Conservation (phyloP, 495 filamentous ascomycete species). For the Astrocystis sublimbata region DNA sequence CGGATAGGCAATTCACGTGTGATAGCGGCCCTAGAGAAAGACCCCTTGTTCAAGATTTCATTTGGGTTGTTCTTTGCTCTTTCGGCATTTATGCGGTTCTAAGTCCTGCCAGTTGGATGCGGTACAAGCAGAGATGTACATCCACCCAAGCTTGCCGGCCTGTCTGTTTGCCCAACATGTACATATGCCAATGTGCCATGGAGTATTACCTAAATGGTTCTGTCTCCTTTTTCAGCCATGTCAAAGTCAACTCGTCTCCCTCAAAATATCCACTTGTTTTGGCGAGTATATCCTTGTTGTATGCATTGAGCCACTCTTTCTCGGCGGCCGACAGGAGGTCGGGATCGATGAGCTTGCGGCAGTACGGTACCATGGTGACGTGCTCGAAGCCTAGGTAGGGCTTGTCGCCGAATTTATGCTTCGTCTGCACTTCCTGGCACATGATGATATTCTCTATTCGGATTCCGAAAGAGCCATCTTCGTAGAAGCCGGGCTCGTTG, state of each 20-base stretch:
- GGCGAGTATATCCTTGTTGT: constrained; percentile 76
- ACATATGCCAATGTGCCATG: too few species aligned
- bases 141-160: not conserved
- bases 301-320: constrained; percentile 83
- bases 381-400: constrained; percentile 95
- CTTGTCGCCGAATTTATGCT: constrained; percentile 87
- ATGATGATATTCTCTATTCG: constrained; percentile 95
- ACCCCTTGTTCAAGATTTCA: constrained; percentile 75
- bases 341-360: constrained; percentile 82
- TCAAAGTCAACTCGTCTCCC: constrained; percentile 63
- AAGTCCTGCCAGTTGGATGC: constrained; percentile 19
- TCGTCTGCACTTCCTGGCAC: constrained; percentile 82
- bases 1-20: constrained; percentile 55
- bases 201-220: constrained; percentile 43
- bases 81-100: constrained; percentile 70
- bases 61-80: constrained; percentile 77
- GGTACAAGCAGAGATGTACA: constrained; percentile 6
- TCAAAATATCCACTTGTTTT: constrained; percentile 85
- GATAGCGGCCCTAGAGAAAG: constrained; percentile 59
- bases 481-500: constrained; percentile 96
- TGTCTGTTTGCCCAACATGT: not conserved
- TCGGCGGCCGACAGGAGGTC: constrained; percentile 72
- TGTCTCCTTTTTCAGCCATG: constrained; percentile 88
- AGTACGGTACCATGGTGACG: constrained; percentile 95
- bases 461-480: constrained; percentile 96